These are phyloP conservation scores for Ligustrum vulgare DNA, from an alignment of 257 asterid genomes.

Conservation along the genomic window DNA sequence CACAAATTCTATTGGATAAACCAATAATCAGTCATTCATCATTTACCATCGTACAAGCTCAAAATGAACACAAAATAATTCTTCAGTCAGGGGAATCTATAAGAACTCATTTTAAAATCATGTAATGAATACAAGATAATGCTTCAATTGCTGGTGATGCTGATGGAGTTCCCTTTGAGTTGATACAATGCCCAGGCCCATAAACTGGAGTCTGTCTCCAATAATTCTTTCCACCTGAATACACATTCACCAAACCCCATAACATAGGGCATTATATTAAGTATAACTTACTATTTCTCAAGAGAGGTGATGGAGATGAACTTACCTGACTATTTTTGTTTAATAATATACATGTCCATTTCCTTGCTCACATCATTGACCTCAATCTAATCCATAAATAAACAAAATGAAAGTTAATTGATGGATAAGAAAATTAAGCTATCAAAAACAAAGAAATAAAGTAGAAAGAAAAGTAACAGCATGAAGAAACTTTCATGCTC, in stretches of 20 bases:
- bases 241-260: slow-evolving; percentile 25
- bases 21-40: no score
- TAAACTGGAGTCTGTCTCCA: slow-evolving; percentile 80
- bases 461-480: no score
- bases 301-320: slow-evolving; percentile 6
- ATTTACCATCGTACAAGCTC: no score
- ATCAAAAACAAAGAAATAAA: slow-evolving; percentile 13
- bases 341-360: slow-evolving; percentile 98
- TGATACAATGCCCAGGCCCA: no score
- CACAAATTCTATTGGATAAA: no score
- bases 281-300: slow-evolving; percentile 6
- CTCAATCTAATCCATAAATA: slow-evolving; percentile 65
- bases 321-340: slow-evolving; percentile 84
- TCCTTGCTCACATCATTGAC: slow-evolving; percentile 99
- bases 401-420: slow-evolving; percentile 8
- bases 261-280: slow-evolving; percentile 5
- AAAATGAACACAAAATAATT: no score
- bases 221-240: slow-evolving; percentile 91
- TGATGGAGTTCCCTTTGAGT: no score
- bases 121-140: no score
- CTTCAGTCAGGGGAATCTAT: no score
- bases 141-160: no score
- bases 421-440: slow-evolving; percentile 12
- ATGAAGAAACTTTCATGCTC: no score
- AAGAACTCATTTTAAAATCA: no score